A percentile compares a stretch with the other conserved stretches of the same genome.
Evolutionary conservation across 2,329 filamentous ascomycete genomes (phyloP).

Genomic region (Emergomyces orientalis): DNA sequence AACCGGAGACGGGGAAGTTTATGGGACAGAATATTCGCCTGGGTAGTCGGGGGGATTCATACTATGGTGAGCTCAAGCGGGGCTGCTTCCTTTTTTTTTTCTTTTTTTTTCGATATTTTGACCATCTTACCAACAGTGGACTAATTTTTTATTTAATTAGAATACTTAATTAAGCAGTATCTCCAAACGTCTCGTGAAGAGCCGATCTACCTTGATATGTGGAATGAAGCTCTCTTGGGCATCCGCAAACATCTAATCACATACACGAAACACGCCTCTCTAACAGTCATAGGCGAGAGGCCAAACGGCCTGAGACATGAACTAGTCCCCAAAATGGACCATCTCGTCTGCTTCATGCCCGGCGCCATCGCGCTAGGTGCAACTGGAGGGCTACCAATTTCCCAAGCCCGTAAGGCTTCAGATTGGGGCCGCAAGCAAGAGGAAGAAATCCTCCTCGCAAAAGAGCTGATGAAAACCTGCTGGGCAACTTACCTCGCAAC

Average conservation of each 20-base stretch:
- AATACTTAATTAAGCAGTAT: constrained; percentile 98
- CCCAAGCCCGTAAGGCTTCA: constrained; percentile 61
- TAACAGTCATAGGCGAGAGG: constrained; percentile 85
- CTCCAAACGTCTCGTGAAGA: constrained; percentile 85
- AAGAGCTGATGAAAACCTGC: constrained; percentile 91
- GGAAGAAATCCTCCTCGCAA: constrained; percentile 75
- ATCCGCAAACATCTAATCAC: constrained; percentile 88
- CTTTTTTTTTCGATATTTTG: background rate
- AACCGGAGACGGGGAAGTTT: constrained; percentile 69
- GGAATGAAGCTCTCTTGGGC: constrained; percentile 74
- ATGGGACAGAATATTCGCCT: constrained; percentile 77
- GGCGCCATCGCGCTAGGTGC: constrained; percentile 86
- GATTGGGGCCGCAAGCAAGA: constrained; percentile 73
- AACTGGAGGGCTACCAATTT: constrained; percentile 67
- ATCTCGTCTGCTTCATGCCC: constrained; percentile 94
- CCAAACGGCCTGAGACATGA: constrained; percentile 58
- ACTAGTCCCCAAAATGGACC: constrained; percentile 89
- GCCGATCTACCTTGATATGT: constrained; percentile 80
- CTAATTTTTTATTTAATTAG: constrained; percentile 28
- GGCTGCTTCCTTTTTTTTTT: background rate
- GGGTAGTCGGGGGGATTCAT: constrained; percentile 90
- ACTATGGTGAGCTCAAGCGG: constrained; percentile 52
- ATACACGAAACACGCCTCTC: constrained; percentile 68
- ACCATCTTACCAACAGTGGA: background rate
- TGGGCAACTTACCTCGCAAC: constrained; percentile 96